phyloP scores from a whole-genome alignment of 1,139 yeast genomes.

The Taphrina betulina region DNA sequence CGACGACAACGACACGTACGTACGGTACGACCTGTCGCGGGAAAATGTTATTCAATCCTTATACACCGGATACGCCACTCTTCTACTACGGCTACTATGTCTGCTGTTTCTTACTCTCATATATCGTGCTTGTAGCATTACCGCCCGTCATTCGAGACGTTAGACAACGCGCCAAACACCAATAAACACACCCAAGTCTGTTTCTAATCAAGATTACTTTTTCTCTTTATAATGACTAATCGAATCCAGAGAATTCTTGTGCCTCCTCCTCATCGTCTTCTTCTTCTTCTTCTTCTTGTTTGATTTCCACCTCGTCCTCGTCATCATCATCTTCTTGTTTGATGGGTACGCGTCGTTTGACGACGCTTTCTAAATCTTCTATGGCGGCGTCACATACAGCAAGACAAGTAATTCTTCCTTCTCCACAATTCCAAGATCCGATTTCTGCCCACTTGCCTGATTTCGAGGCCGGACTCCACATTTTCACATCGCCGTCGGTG shows the following conservation, averaged over 20 bases:
- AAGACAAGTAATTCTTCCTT: constrained; percentile 16
- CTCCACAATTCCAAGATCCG: constrained; percentile 26
- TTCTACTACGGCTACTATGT: constrained; percentile 8
- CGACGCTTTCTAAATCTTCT: constrained; percentile 26
- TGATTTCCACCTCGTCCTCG: constrained; percentile 42
- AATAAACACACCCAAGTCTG: too few species aligned
- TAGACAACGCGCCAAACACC: neutral
- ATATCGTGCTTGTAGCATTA: neutral
- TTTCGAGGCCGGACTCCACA: constrained; percentile 62
- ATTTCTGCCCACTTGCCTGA: constrained; percentile 4
- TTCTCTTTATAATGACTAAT: neutral
- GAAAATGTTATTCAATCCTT: constrained; percentile 3
- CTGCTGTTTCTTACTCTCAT: neutral
- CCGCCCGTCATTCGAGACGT: constrained; percentile 4
- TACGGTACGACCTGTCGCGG: too few species aligned
- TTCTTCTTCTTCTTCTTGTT: constrained; percentile 39
- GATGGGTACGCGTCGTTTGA: constrained; percentile 7
- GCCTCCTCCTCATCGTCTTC: constrained; percentile 42
- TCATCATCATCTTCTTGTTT: constrained; percentile 17
- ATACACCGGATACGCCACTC: neutral
- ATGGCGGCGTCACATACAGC: constrained; percentile 14
- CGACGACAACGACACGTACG: too few species aligned
- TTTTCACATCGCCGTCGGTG: constrained; percentile 88
- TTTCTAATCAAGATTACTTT: too few species aligned
- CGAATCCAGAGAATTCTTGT: constrained; percentile 21